Evolutionary conservation across 1,139 yeast species (phyloP), one percentile per base, ranked within the genome.

Genomic region (Magnusiomyces sp.): DNA sequence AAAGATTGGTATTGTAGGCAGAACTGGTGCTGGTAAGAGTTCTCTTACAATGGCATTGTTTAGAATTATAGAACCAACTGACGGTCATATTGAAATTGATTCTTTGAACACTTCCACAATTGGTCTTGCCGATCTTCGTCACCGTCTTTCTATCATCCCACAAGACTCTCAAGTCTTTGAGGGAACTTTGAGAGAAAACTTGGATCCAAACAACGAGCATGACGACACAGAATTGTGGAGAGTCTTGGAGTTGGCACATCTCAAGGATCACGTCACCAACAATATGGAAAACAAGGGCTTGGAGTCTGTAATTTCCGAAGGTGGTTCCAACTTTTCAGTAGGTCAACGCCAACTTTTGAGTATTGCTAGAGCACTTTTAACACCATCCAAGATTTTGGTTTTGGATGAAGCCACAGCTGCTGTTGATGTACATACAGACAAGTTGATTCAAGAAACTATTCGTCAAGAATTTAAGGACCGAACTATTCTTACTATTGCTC

Each of bases 341-440:
- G 97, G 97, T 17, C 97, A 89, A 69, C 77, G 95, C 59, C 97
- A 89, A 67, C 74, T 89, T 63, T 82, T 89, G 81, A 88, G 95
- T 66, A 74, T 89, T 56, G 95, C 96, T 0, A 76, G 97, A 61
- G 96, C 95, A 0, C 70, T 90, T 56, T 73, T 88, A 58, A 83
- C 86, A 48, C 84, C 87, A 27, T 81, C 95, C 4, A 81, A 81
- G 57, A 79, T 90, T 45, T 73, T 89, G 55, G 87, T 89, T 7
- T 72, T 90, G 59, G 98, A 92, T 66, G 98, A 92, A 69, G 97
- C 97, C 13, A 90, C 97, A 2, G 97, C 97, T 1, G 95, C 96
- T 1, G 96, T 92, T 47, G 98, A 92, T 67, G 96, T 89, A 33
- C 95, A 89, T 62, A 92, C 98, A 1, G 98, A 92, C 66, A 72